phyloP scores from a whole-genome alignment of 495 filamentous ascomycete genomes.

The Trichoderma virens region DNA sequence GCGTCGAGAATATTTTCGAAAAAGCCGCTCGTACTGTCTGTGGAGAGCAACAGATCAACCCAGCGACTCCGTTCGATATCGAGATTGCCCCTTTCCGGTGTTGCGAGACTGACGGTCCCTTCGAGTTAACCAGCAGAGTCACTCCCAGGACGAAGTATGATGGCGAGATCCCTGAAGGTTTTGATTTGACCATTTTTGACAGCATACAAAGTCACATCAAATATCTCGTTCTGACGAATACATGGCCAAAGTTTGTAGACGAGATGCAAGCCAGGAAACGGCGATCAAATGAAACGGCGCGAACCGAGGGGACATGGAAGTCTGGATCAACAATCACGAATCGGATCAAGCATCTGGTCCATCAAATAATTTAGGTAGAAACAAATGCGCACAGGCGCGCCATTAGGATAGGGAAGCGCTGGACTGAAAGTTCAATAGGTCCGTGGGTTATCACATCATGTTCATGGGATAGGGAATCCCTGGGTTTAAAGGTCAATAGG shows the following conservation, averaged over 20 bases:
- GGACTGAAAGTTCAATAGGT: no score
- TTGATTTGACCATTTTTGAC: background rate
- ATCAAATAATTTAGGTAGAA: background rate
- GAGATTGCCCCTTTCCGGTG: background rate
- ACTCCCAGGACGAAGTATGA: background rate
- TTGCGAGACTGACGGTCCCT: background rate
- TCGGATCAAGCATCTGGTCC: background rate
- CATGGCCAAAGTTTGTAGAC: conserved; percentile 11
- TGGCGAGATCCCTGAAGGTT: background rate
- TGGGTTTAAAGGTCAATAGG: no score
- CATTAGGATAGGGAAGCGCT: background rate
- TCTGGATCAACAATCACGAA: background rate
- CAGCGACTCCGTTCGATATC: conserved; percentile 1
- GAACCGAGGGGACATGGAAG: background rate
- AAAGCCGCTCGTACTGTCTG: conserved; percentile 18
- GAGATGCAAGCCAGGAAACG: conserved; percentile 3
- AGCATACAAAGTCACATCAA: conserved; percentile 3
- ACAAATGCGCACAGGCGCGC: background rate
- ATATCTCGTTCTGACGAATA: conserved; percentile 11
- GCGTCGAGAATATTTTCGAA: conserved; percentile 25
- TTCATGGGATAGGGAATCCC: no score
- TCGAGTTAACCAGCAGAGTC: no score
- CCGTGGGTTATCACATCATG: no score
- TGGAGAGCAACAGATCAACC: conserved; percentile 6
- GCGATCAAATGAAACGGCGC: background rate